These are phyloP conservation scores for Pilatotrama ljubarskyi DNA, from an alignment of 768 basidiomycete species.

Conservation along the genomic window DNA sequence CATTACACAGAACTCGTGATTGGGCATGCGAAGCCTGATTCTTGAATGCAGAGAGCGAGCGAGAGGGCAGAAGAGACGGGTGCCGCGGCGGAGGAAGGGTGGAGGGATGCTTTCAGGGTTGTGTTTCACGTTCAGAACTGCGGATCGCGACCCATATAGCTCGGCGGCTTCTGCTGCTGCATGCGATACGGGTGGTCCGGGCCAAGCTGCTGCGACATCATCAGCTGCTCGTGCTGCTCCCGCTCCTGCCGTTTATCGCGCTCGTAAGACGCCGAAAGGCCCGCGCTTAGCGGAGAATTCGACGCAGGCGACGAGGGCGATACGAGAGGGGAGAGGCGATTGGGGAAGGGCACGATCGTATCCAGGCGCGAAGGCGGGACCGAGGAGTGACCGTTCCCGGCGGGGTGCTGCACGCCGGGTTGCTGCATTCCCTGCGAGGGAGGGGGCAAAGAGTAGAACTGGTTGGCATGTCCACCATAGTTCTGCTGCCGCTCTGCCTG, in stretches of 20 bases:
- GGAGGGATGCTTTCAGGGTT: neutral
- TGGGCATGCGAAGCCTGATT: constrained; percentile 1
- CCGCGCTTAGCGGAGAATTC: constrained; percentile 35
- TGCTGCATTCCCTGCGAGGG: constrained; percentile 21
- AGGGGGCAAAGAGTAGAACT: constrained; percentile 26
- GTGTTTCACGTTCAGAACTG: constrained; percentile 13
- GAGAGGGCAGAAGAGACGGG: neutral
- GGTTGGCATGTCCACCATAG: constrained; percentile 15
- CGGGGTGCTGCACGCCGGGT: constrained; percentile 12
- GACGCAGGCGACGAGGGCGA: constrained; percentile 41
- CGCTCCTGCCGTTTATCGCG: constrained; percentile 37
- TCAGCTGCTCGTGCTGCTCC: constrained; percentile 49
- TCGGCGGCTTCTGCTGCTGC: constrained; percentile 8
- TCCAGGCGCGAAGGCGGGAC: constrained; percentile 25
- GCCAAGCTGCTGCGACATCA: constrained; percentile 17
- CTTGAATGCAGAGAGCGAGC: neutral
- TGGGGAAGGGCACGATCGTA: constrained; percentile 22
- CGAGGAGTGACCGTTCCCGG: constrained; percentile 12
- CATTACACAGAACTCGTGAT: constrained; percentile 7
- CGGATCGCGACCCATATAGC: constrained; percentile 11
- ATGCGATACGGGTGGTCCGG: constrained; percentile 18
- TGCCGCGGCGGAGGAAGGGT: neutral
- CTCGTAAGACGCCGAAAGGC: constrained; percentile 45
- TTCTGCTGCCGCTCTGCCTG: constrained; percentile 17
- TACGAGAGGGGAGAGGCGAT: constrained; percentile 27